Evolutionary conservation across 2,329 filamentous ascomycete species (phyloP), one percentile per base, ranked within the genome.

Genomic region (Neoascochyta sp.): DNA sequence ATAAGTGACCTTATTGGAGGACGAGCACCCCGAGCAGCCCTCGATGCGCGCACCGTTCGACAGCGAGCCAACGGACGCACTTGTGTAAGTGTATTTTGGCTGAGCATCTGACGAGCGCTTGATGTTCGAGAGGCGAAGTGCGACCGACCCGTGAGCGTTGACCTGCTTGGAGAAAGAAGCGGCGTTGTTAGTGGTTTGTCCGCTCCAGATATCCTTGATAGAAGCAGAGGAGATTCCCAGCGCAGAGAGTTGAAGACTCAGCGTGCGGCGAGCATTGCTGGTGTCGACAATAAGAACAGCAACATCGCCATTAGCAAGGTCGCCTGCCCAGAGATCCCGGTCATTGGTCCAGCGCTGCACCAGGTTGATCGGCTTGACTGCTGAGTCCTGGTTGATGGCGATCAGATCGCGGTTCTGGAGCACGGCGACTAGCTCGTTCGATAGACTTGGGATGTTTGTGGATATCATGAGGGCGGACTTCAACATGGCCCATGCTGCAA

Each of bases 381-480:
- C 40, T 9, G 43, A 38, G 19, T 48, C 45, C 21, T 48, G 42
- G 23, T 46, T 48, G 20, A 48, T 46, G 4, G 42, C 36, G 19
- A 47, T 38, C 21, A 46, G 28, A n/a, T 46, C 45, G 5, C 36
- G 41, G 32, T 48, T 48, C n/a, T 48, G 45, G 9, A 48, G 29
- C 9, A 48, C 31, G 11, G 43, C 39, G 11, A 46, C 39, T 5
- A 40, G 12, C 2, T 36, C 33, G 5, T 30, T 23, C 0, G 45
- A 48, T 14, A 46, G 17, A 17, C 37, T 32, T 2, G 40, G 9
- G 2, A 48, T 29, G 9, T 48, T 40, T 7, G 45, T 46, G 1
- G 43, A 46, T 11, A 48, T 41, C 42, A 48, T 46, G 7, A 48
- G 40, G 14, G 43, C 45, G 7, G 45, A 46, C 27, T 46, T 48